These are phyloP conservation scores for Heliamphora pulchella DNA, from an alignment of 179 eudicot genomes.

Conservation along the genomic window DNA sequence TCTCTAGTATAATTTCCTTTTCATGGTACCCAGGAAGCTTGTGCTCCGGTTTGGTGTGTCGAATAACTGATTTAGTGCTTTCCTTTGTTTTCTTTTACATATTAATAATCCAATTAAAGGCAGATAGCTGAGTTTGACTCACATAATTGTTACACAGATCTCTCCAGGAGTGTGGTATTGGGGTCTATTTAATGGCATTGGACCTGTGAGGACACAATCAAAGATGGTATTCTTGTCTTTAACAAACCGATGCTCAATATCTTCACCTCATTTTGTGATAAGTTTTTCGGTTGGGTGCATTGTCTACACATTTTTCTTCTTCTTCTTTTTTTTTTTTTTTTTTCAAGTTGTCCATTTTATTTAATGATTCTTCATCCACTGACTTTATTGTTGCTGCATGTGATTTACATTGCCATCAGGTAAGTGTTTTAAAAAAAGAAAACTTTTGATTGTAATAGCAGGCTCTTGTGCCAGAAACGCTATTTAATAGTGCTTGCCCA, in stretches of 20 bases:
- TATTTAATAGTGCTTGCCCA: neutral
- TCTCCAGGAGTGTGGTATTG: conserved; percentile 73
- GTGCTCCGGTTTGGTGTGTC: neutral
- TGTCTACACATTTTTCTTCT: neutral
- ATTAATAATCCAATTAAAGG: neutral
- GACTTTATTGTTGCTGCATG: neutral
- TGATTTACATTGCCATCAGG: neutral
- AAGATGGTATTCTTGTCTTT: conserved; percentile 57
- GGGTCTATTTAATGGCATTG: conserved; percentile 88
- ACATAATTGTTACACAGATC: conserved; percentile 45
- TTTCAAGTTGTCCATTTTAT: neutral
- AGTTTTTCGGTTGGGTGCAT: neutral
- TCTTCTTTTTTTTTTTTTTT: neutral
- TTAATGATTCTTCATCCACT: neutral
- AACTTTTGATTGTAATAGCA: neutral
- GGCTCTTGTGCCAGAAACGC: conserved; percentile 1
- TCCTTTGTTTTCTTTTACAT: neutral
- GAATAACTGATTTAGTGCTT: neutral
- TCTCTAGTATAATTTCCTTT: neutral
- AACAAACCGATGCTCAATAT: neutral
- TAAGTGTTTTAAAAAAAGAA: neutral
- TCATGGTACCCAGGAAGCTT: neutral
- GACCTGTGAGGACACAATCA: conserved; percentile 72
- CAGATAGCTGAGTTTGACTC: conserved; percentile 17
- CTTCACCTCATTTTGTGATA: neutral